Base-by-base conservation (phyloP, 73 alveolate species). In the Symbiodinium pilosum region DNA sequence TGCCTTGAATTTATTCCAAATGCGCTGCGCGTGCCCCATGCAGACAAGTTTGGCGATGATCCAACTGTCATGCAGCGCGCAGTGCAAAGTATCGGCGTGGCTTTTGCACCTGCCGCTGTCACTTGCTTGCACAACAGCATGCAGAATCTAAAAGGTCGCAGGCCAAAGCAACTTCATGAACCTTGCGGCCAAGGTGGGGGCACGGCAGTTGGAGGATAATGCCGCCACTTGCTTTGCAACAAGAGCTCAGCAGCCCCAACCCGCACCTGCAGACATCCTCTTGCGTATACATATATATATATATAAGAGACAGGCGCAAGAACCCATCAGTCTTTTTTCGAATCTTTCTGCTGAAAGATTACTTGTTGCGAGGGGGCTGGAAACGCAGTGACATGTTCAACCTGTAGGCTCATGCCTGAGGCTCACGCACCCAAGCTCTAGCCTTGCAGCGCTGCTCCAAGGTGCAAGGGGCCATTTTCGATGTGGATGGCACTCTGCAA, bases 401-500 rank as follows among this genome's bases (percentile, higher is more conserved):
- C 21, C 59, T 6, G 6, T 14, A 14, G 21, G 14, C 59, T 6
- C 59, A 47, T 47, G 59, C 59, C 21, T 47, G 75, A 30, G 26
- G 75, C 75, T 56, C 75, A 6, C 6, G 81, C 30, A n/a, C n/a
- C n/a, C n/a, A n/a, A n/a, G n/a, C n/a, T n/a, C n/a, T n/a, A n/a
- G n/a, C n/a, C n/a, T n/a, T n/a, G n/a, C n/a, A n/a, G 59, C 14
- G 92, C 47, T 1, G 14, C 24, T 2, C 43, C 40, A 21, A 88
- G 95, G 95, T 88, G 16, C 41, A 64, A 30, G 95, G 95, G 30
- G 95, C 86, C 44, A 64, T 88, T 28, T 88, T 88, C 51, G 95
- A 88, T 64, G 95, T 88, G 86, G 95, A 88, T 32, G 95, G 95
- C 69, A 88, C 95, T 6, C 71, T 88, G 94, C 47, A 3, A 3